phyloP scores from a whole-genome alignment of 1,284 basidiomycete species.

The Wolfiporia cocos region DNA sequence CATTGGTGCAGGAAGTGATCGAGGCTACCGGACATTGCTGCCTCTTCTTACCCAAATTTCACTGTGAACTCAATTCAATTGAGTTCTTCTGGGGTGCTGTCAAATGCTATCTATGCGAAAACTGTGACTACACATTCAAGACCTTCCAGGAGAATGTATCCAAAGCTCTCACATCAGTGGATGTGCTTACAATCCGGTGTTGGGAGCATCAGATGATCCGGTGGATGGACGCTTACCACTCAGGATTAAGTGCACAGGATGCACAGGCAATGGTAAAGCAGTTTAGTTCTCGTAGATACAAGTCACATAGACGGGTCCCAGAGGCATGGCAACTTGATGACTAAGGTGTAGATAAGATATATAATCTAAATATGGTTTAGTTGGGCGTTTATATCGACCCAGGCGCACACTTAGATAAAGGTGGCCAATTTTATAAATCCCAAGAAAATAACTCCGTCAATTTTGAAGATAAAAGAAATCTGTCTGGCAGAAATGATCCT shows the following conservation, averaged over 20 bases:
- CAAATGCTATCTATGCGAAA: neutral
- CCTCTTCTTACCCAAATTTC: slow-evolving; percentile 18
- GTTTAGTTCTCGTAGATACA: slow-evolving; percentile 20
- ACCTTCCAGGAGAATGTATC: slow-evolving; percentile 19
- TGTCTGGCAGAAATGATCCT: neutral
- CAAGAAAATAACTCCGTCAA: neutral
- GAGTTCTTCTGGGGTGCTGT: slow-evolving; percentile 18
- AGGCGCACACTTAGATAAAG: no score
- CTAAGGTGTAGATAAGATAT: neutral
- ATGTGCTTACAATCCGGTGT: slow-evolving; percentile 17
- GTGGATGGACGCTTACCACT: slow-evolving; percentile 22
- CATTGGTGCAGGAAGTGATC: slow-evolving; percentile 22
- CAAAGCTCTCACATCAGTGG: slow-evolving; percentile 15
- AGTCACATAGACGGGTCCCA: slow-evolving; percentile 19
- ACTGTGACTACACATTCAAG: slow-evolving; percentile 9
- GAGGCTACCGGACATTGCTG: slow-evolving; percentile 18
- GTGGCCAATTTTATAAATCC: neutral
- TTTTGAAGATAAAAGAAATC: neutral
- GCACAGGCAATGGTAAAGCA: slow-evolving; percentile 19
- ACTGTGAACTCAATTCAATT: slow-evolving; percentile 26
- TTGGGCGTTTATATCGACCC: neutral
- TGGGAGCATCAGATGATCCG: slow-evolving; percentile 20
- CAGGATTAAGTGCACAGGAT: slow-evolving; percentile 14
- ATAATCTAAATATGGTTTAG: neutral
- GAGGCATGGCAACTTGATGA: slow-evolving; percentile 13